Base-by-base conservation (phyloP, 768 basidiomycete species). In the Rhodotorula babjevae region DNA sequence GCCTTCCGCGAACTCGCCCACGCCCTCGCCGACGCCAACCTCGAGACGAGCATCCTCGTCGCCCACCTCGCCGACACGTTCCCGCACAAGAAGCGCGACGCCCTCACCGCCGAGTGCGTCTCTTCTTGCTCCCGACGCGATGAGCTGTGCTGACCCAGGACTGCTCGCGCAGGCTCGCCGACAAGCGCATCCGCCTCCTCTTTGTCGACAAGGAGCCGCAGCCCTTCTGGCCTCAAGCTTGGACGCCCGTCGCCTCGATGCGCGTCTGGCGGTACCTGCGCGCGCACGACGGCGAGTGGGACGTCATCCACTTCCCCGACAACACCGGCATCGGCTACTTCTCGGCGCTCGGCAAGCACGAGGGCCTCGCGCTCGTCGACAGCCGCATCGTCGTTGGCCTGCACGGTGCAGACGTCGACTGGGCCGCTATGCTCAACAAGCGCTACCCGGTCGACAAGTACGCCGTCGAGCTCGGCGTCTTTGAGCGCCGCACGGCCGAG, bases 301-400 rank as follows among this genome's bases (percentile, higher is more conserved):
- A 76, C 68, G 59, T 76, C 49, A 29, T 76, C 33, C 75, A 76
- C 68, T 76, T 76, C 57, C 75, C 71, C 19, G 75, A 76, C 66
- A 76, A 76, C 65, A 72, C 71, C 29, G 75, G 75, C 21, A 67
- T 76, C 59, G 70, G 68, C 27, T 76, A 68, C 60, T 76, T 72
- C 50, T 29, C 44, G 31, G 42, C 67, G 12, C 66, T 76, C 42
- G 75, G 33, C 6, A 50, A 50, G n/a, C 50, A 61, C 62, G 70
- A 73, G 46, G 71, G 71, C 7, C 65, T 76, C 61, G 75, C 71
- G 16, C 57, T 76, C 19, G 55, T 42, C 29, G 10, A 49, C 5
- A 70, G 47, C 3, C 57, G 53, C 3, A 21, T 76, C 60, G 68
- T 73, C 53, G 75, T 76, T n/a, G 75, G 75, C 19, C 56, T 76